phyloP scores from a whole-genome alignment of 2,329 filamentous ascomycete genomes.

The Beauveria australis region DNA sequence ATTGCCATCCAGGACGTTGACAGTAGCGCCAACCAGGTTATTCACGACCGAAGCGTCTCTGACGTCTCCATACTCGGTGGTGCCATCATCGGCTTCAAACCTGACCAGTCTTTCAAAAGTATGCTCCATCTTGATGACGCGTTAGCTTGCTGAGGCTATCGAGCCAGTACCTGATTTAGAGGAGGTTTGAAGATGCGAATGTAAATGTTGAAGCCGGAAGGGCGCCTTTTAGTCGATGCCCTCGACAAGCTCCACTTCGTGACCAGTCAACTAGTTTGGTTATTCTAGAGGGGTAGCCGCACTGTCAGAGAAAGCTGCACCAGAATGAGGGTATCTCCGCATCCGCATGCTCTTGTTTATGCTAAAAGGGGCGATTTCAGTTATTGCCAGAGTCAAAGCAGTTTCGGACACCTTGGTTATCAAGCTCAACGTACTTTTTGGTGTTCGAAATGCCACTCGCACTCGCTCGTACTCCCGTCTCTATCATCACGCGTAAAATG shows the following conservation, averaged over 20 bases:
- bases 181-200: not conserved
- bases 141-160: not conserved
- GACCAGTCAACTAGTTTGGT: too few species aligned
- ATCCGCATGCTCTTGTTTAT: too few species aligned
- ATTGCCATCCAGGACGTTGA: not conserved
- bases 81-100: not conserved
- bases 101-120: not conserved
- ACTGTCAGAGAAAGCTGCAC: not conserved
- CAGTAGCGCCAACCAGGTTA: not conserved
- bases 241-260: not conserved
- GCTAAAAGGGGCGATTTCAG: too few species aligned
- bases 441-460: too few species aligned
- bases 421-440: too few species aligned
- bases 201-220: not conserved
- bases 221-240: not conserved
- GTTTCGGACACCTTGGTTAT: too few species aligned
- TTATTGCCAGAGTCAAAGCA: too few species aligned
- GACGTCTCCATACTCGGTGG: not conserved
- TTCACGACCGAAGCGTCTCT: not conserved
- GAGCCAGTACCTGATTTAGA: not conserved
- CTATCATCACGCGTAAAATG: too few species aligned
- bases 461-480: too few species aligned
- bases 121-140: not conserved
- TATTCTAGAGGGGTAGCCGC: not conserved
- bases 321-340: not conserved